phyloP scores from a whole-genome alignment of 176 grass and related monocot species.

The Musa acuminata region DNA sequence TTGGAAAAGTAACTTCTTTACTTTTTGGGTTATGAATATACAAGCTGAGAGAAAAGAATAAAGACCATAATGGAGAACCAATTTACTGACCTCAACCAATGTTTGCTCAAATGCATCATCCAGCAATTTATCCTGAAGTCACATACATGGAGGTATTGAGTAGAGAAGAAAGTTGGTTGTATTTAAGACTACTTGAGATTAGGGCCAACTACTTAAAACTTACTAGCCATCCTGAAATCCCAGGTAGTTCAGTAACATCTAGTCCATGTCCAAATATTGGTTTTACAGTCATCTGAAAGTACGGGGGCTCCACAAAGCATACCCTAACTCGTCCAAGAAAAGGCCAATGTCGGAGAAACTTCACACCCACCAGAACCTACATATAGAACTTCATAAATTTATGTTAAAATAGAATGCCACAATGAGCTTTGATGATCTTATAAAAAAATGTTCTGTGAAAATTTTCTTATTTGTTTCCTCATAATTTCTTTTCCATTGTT shows the following conservation, averaged over 20 bases:
- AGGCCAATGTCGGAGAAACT: slow-evolving; percentile 79
- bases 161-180: slow-evolving; percentile 12
- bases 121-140: slow-evolving; percentile 78
- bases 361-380: slow-evolving; percentile 85
- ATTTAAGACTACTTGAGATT: slow-evolving; percentile 1
- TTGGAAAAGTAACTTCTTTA: no score
- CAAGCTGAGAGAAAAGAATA: background rate
- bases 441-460: background rate
- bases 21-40: background rate
- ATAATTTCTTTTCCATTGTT: background rate
- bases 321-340: slow-evolving; percentile 83
- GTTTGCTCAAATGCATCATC: slow-evolving; percentile 92
- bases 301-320: slow-evolving; percentile 93
- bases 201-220: slow-evolving; percentile 16
- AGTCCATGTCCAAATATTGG: slow-evolving; percentile 74
- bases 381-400: slow-evolving; percentile 13
- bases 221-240: slow-evolving; percentile 95
- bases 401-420: background rate
- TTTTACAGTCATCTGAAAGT: slow-evolving; percentile 97
- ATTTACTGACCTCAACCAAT: slow-evolving; percentile 74
- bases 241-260: slow-evolving; percentile 91
- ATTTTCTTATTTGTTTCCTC: background rate
- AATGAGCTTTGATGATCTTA: background rate
- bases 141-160: slow-evolving; percentile 7
- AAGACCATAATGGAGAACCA: background rate